Evolutionary conservation across 352 stramenopile genomes (phyloP).

Genomic region (Thraustochytrium sp.): DNA sequence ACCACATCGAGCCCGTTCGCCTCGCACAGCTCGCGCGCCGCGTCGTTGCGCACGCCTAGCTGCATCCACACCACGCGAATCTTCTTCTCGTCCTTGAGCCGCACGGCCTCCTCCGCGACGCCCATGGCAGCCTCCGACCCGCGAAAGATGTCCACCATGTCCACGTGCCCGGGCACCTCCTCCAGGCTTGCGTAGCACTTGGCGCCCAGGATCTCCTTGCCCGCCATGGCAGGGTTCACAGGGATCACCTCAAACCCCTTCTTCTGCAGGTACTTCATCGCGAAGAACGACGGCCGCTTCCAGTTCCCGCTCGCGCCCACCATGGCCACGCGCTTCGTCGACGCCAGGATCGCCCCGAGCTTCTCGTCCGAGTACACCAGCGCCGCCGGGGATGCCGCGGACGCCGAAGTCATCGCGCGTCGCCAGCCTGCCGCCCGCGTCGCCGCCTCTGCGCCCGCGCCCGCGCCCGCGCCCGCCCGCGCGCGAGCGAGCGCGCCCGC

Average conservation of each 20-base stretch:
- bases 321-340: neutral
- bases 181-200: slow-evolving; percentile 34
- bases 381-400: neutral
- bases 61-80: slow-evolving; percentile 24
- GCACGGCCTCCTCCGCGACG: neutral
- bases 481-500: too few species aligned
- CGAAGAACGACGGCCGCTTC: slow-evolving; percentile 28
- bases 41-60: slow-evolving; percentile 13
- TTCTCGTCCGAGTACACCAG: slow-evolving; percentile 22
- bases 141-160: slow-evolving; percentile 39
- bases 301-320: slow-evolving; percentile 27
- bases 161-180: slow-evolving; percentile 5
- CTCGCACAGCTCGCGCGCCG: neutral
- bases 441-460: too few species aligned
- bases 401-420: too few species aligned
- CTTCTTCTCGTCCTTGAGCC: neutral
- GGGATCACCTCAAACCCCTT: slow-evolving; percentile 27
- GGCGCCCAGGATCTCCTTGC: slow-evolving; percentile 1
- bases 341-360: neutral
- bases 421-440: too few species aligned
- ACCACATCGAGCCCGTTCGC: neutral
- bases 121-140: neutral
- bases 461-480: too few species aligned
- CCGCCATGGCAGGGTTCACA: slow-evolving; percentile 7
- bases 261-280: slow-evolving; percentile 43